Evolutionary conservation across 2,329 filamentous ascomycete genomes (phyloP).

Genomic region (Cladosporium sp.): DNA sequence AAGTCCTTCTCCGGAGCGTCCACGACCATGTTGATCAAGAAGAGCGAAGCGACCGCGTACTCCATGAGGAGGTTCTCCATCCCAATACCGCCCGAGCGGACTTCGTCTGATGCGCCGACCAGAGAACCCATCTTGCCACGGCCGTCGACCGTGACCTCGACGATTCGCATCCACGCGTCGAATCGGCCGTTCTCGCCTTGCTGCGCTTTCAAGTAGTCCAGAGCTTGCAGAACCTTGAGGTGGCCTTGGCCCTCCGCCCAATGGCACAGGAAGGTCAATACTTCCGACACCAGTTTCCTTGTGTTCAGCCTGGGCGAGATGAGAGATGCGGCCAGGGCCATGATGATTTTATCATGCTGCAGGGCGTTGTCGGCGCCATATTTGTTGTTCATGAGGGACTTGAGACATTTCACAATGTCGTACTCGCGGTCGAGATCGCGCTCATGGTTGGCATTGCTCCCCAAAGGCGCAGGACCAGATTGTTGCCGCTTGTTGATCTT

Average conservation of each 20-base stretch:
- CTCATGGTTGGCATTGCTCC: conserved; percentile 54
- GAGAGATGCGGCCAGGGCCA: conserved; percentile 80
- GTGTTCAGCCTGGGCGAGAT: conserved; percentile 88
- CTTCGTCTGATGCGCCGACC: conserved; percentile 93
- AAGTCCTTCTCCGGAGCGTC: conserved; percentile 87
- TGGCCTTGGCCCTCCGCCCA: conserved; percentile 89
- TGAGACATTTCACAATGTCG: conserved; percentile 95
- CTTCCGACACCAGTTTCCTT: conserved; percentile 90
- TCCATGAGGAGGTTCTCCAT: conserved; percentile 99
- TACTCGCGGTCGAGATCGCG: conserved; percentile 89
- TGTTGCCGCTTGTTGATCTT: conserved; percentile 90
- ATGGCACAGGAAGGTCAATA: conserved; percentile 92
- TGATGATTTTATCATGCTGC: conserved; percentile 81
- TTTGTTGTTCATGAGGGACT: conserved; percentile 98
- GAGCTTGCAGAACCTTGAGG: conserved; percentile 84
- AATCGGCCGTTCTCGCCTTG: conserved; percentile 93
- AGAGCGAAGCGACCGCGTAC: conserved; percentile 91
- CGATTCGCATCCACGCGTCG: conserved; percentile 97
- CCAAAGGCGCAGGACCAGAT: conserved; percentile 64
- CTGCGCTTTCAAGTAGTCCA: conserved; percentile 85
- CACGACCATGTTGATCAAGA: conserved; percentile 94
- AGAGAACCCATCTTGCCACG: conserved; percentile 98
- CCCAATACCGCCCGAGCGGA: conserved; percentile 91
- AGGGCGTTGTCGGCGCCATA: conserved; percentile 96
- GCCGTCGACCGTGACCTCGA: conserved; percentile 94